These are phyloP conservation scores for Hypholoma fasciculare DNA, from an alignment of 768 basidiomycete species.

Conservation along the genomic window DNA sequence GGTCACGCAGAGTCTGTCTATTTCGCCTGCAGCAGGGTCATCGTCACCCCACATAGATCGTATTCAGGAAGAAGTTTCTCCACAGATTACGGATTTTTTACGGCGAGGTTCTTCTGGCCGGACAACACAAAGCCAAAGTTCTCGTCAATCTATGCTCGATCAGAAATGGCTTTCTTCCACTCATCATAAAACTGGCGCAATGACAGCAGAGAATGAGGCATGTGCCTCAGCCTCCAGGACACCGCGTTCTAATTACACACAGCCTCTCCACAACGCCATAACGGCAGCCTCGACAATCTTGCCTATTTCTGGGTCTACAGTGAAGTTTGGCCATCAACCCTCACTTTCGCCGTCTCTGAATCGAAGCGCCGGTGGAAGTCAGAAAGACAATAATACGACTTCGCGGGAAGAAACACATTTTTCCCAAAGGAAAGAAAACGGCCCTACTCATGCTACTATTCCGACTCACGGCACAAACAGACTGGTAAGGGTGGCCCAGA, in stretches of 20 bases:
- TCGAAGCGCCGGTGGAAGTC: background rate
- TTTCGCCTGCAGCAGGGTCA: background rate
- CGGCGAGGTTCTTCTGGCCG: background rate
- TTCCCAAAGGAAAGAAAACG: background rate
- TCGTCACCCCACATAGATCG: background rate
- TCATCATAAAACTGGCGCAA: background rate
- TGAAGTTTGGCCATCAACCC: background rate
- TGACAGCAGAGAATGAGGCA: background rate
- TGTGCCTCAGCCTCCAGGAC: background rate
- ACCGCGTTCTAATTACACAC: conserved; percentile 1
- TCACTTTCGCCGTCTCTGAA: background rate
- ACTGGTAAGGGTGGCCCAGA: conserved; percentile 1
- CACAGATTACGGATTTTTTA: background rate
- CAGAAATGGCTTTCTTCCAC: background rate
- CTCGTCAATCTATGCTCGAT: background rate
- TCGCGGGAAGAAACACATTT: background rate
- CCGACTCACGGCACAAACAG: background rate
- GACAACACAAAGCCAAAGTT: background rate
- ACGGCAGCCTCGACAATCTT: background rate
- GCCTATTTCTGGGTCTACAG: background rate
- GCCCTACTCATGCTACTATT: background rate
- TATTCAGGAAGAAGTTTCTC: background rate
- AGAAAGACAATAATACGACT: background rate
- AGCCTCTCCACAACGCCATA: background rate
- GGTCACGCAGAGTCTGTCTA: background rate